These are phyloP conservation scores for Danielozyma ontarioensis DNA, from an alignment of 805 yeast genomes.

Conservation along the genomic window DNA sequence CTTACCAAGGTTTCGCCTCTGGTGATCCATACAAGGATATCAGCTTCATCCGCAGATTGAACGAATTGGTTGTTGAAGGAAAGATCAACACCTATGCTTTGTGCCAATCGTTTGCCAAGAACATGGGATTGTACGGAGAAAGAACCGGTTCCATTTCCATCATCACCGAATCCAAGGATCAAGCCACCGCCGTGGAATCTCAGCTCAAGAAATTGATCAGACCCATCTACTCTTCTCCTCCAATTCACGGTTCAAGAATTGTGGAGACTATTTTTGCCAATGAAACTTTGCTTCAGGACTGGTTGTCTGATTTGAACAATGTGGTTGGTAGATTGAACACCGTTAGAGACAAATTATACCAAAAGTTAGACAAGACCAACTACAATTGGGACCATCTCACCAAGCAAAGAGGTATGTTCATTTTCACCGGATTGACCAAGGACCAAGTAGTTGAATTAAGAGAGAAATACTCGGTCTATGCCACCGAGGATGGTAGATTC, in stretches of 20 bases:
- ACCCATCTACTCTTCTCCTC: constrained; percentile 89
- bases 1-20: constrained; percentile 92
- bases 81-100: constrained; percentile 50
- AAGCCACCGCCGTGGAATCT: constrained; percentile 55
- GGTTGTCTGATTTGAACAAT: constrained; percentile 74
- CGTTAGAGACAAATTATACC: constrained; percentile 63
- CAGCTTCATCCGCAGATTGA: constrained; percentile 41
- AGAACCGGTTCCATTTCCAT: constrained; percentile 75
- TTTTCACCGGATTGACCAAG: constrained; percentile 75
- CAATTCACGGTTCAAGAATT: constrained; percentile 88
- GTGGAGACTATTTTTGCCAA: constrained; percentile 72
- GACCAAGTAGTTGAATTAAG: constrained; percentile 70
- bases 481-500: constrained; percentile 88
- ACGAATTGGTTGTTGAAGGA: constrained; percentile 45
- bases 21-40: constrained; percentile 75
- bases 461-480: constrained; percentile 70
- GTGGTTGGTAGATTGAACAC: constrained; percentile 77
- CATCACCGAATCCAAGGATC: constrained; percentile 51
- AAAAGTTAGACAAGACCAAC: constrained; percentile 54
- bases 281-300: constrained; percentile 55
- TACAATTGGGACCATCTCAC: constrained; percentile 83
- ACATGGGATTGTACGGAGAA: constrained; percentile 47
- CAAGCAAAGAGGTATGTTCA: constrained; percentile 94
- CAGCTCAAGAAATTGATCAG: constrained; percentile 81
- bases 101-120: constrained; percentile 44